A percentile compares a stretch with the other conserved stretches of the same genome.
phyloP scores from a whole-genome alignment of 2,329 filamentous ascomycete species.

The Arthrobotrys iridis region DNA sequence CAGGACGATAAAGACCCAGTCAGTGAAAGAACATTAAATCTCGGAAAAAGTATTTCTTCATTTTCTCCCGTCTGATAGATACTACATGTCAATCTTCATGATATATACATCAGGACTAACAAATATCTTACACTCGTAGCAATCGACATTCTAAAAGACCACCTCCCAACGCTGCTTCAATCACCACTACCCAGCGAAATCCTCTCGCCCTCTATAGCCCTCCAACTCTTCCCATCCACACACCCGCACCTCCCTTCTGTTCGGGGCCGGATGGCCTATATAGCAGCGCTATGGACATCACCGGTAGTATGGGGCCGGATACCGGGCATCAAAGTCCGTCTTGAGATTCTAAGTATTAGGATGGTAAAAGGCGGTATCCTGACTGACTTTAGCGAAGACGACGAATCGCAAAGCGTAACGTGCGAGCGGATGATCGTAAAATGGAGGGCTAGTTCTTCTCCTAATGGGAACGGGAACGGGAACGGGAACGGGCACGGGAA shows the following conservation, averaged over 20 bases:
- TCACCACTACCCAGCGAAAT: constrained; percentile 77
- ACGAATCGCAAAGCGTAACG: constrained; percentile 31
- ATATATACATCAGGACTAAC: no score
- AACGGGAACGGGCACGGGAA: constrained; percentile 64
- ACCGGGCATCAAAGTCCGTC: constrained; percentile 86
- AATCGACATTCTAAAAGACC: constrained; percentile 72
- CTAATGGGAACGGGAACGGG: constrained; percentile 61
- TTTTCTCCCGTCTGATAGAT: no score
- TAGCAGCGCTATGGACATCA: constrained; percentile 92
- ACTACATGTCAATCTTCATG: background rate
- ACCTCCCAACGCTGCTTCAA: constrained; percentile 74
- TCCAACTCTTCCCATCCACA: constrained; percentile 77
- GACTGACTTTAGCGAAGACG: constrained; percentile 65
- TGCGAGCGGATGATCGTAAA: constrained; percentile 85
- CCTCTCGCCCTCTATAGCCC: constrained; percentile 76
- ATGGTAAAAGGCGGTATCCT: constrained; percentile 72
- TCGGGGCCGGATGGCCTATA: constrained; percentile 87
- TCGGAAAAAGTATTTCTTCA: constrained; percentile 56
- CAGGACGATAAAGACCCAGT: constrained; percentile 49
- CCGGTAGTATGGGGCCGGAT: constrained; percentile 95
- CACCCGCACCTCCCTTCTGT: constrained; percentile 92
- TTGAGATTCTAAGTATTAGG: constrained; percentile 88
- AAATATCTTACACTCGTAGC: constrained; percentile 60
- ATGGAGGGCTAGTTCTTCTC: constrained; percentile 75
- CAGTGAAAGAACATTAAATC: constrained; percentile 56